These are phyloP conservation scores for Debaryomyces subglobosus DNA, from an alignment of 1,139 yeast species.

Conservation along the genomic window DNA sequence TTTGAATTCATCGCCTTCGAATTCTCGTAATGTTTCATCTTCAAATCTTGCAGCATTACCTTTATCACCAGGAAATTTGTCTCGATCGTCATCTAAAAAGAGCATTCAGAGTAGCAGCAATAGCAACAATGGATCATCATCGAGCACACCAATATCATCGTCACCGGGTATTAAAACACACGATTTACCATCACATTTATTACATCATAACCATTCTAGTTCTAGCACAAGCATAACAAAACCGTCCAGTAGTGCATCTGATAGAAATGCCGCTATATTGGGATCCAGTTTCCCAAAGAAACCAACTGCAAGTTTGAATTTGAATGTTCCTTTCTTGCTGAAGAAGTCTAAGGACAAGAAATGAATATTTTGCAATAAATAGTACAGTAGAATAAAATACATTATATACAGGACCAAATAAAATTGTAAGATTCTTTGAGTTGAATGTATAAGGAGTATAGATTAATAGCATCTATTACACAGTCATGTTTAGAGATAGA, in stretches of 20 bases:
- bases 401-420: conserved; percentile 8
- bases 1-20: conserved; percentile 29
- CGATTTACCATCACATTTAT: conserved; percentile 12
- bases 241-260: conserved; percentile 39
- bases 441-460: not conserved
- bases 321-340: conserved; percentile 31
- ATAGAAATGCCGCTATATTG: conserved; percentile 29
- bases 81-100: conserved; percentile 17
- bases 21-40: conserved; percentile 32
- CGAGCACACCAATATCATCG: conserved; percentile 13
- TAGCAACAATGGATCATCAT: conserved; percentile 4
- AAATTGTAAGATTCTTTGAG: not conserved
- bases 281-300: conserved; percentile 20
- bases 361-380: conserved; percentile 8
- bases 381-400: not conserved
- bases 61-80: conserved; percentile 8
- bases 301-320: conserved; percentile 29
- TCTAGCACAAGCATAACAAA: conserved; percentile 16
- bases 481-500: conserved; percentile 68
- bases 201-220: conserved; percentile 5
- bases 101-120: conserved; percentile 9
- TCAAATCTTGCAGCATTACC: conserved; percentile 22
- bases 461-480: not conserved
- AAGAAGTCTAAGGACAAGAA: conserved; percentile 28
- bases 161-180: conserved; percentile 14